Evolutionary conservation across 257 asterid genomes (phyloP), one percentile per base, ranked within the genome.

Genomic region (Leonotis leonurus): DNA sequence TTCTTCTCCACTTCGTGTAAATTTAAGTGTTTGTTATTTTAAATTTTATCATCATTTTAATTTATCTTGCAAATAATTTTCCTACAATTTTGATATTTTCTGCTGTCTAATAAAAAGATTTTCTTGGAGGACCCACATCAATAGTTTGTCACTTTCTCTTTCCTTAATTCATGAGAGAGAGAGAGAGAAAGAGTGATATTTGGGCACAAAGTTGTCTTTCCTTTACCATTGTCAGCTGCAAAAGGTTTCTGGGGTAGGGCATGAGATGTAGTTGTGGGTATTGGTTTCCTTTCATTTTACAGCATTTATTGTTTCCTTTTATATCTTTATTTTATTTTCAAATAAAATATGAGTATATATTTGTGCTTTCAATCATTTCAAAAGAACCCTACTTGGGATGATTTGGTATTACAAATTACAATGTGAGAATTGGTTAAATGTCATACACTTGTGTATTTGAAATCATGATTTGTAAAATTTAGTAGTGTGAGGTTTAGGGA

Each of bases 141-240:
- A 71, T 65, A 69, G 71, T 71, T 71, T 65, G 78, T 73, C 78
- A 40, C 72, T 76, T 62, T 74, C 73, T 62, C 72, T 70, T 65
- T 64, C 81, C 81, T 70, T 69, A 67, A 59, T 77, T 74, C 75
- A 68, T 68, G 72, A 54, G 77, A 73, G 77, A 72, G 69, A n/a
- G n/a, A n/a, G n/a, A n/a, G n/a, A n/a, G n/a, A n/a, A n/a, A n/a
- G n/a, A 60, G 74, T 67, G 77, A 74, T 57, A 54, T 77, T 72
- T 68, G 75, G 60, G 63, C 74, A 52, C 77, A 74, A 72, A 72
- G 77, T 60, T 72, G 12, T 9, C 70, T 51, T 74, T 65, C 60
- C 58, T 68, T 76, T 72, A 44, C 57, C 56, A 8, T 45, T 74
- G 75, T 76, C 76, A 72, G 77, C 79, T 74, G 76, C 71, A 70